Percentiles rank a stretch among this genome's conserved stretches.
phyloP scores from a whole-genome alignment of 2,329 filamentous ascomycete genomes.

The Curvularia sp. region DNA sequence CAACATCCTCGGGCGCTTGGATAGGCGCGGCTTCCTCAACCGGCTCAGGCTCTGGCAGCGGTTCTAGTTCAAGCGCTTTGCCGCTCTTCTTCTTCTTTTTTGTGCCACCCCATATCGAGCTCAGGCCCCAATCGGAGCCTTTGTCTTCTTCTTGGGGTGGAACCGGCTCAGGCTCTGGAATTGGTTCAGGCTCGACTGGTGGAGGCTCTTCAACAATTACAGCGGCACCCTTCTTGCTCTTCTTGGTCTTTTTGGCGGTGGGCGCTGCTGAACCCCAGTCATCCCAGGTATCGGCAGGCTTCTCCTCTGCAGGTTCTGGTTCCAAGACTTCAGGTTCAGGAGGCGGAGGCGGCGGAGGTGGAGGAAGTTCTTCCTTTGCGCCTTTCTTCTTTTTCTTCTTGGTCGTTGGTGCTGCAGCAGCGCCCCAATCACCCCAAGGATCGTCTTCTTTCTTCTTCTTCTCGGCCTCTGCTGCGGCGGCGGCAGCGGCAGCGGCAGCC shows the following conservation, averaged over 20 bases:
- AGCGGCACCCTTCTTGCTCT: conserved; percentile 47
- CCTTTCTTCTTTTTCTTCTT: conserved; percentile 47
- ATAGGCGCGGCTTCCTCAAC: conserved; percentile 40
- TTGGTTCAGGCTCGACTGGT: conserved; percentile 33
- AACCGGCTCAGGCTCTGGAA: conserved; percentile 24
- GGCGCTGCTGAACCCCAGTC: conserved; percentile 32
- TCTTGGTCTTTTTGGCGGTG: conserved; percentile 38
- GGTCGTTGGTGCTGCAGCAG: conserved; percentile 26
- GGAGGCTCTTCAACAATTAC: conserved; percentile 48
- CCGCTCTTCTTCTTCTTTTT: conserved; percentile 58
- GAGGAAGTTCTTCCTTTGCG: conserved; percentile 33
- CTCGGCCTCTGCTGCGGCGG: conserved; percentile 30
- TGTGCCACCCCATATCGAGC: conserved; percentile 49
- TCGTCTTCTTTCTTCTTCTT: conserved; percentile 48
- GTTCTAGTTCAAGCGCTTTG: conserved; percentile 47
- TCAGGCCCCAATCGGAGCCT: conserved; percentile 46
- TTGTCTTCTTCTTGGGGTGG: conserved; percentile 45
- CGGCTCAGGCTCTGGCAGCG: conserved; percentile 38
- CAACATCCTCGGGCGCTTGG: conserved; percentile 57
- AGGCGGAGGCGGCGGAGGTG: conserved; percentile 38
- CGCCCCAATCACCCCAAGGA: conserved; percentile 43
- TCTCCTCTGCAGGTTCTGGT: conserved; percentile 39
- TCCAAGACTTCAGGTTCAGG: conserved; percentile 42
- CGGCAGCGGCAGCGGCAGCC: conserved; percentile 29
- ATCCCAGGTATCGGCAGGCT: conserved; percentile 35